A percentile compares a stretch with the other conserved stretches of the same genome.
Conservation (phyloP, 495 filamentous ascomycete genomes). For the Trichoderma reesei region DNA sequence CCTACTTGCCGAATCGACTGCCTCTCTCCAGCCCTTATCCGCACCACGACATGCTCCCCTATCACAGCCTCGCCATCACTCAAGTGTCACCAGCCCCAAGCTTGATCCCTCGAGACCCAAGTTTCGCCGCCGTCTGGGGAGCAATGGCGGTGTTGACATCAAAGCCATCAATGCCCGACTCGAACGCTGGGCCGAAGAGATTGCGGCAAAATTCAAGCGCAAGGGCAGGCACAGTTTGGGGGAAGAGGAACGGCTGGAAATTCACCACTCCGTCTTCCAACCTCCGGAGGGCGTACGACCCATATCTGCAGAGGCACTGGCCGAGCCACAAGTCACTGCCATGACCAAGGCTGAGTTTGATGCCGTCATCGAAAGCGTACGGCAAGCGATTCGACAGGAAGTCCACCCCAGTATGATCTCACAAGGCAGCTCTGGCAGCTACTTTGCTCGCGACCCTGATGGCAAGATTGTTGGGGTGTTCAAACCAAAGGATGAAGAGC, state of each 20-base stretch:
- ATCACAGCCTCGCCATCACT: constrained; percentile 42
- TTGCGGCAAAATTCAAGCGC: constrained; percentile 94
- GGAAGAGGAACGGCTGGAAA: constrained; percentile 84
- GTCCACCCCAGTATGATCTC: constrained; percentile 92
- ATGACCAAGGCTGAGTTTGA: constrained; percentile 79
- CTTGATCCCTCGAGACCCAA: constrained; percentile 27
- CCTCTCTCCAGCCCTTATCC: constrained; percentile 50
- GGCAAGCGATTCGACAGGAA: constrained; percentile 78
- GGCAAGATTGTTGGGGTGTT: constrained; percentile 96
- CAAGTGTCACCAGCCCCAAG: constrained; percentile 49
- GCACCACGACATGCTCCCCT: constrained; percentile 62
- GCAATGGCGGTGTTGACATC: constrained; percentile 87
- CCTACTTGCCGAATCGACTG: constrained; percentile 43
- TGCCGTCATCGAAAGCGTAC: constrained; percentile 79
- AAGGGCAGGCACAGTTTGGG: constrained; percentile 61
- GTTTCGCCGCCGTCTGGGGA: constrained; percentile 52
- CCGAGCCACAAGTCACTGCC: constrained; percentile 38
- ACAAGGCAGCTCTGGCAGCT: constrained; percentile 93
- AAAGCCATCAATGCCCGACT: constrained; percentile 97
- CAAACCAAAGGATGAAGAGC: constrained; percentile 98
- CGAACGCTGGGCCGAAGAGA: constrained; percentile 96
- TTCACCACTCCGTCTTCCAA: constrained; percentile 94
- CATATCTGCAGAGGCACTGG: constrained; percentile 63
- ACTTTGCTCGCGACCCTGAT: constrained; percentile 86
- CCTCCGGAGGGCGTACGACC: constrained; percentile 76